Percentiles rank a stretch among this genome's conserved stretches.
Evolutionary conservation across 495 filamentous ascomycete species (phyloP).

Genomic region (Thozetella sp.): DNA sequence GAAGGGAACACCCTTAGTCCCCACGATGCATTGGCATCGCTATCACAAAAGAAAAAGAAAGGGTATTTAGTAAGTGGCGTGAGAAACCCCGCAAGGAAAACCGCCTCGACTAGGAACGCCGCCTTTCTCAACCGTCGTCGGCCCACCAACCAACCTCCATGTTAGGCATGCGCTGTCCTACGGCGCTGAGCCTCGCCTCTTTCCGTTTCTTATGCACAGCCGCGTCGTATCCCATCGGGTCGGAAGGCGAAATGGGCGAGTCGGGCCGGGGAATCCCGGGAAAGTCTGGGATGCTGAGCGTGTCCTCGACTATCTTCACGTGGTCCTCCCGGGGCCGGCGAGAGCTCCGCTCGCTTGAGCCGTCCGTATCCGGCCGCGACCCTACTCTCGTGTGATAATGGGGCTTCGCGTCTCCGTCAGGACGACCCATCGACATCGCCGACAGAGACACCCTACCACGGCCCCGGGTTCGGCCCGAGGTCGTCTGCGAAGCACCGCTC

Average conservation of each 20-base stretch:
- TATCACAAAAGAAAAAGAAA: too few species aligned
- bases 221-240: conserved; percentile 16
- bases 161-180: conserved; percentile 31
- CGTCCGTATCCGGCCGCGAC: too few species aligned
- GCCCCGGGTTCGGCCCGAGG: background rate
- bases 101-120: too few species aligned
- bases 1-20: too few species aligned
- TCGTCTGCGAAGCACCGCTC: background rate
- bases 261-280: conserved; percentile 30
- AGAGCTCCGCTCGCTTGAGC: too few species aligned
- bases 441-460: background rate
- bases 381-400: too few species aligned
- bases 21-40: too few species aligned
- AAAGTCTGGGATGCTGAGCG: conserved; percentile 13
- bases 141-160: conserved; percentile 42
- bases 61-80: too few species aligned
- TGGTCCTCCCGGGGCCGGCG: conserved; percentile 8
- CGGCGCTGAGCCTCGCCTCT: conserved; percentile 44
- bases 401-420: background rate
- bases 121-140: conserved; percentile 34
- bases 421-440: background rate
- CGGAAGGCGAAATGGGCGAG: conserved; percentile 33
- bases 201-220: conserved; percentile 41
- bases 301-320: conserved; percentile 4
- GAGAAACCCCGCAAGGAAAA: too few species aligned